Base-by-base conservation (phyloP, 805 yeast genomes). In the Candida vaughaniae region DNA sequence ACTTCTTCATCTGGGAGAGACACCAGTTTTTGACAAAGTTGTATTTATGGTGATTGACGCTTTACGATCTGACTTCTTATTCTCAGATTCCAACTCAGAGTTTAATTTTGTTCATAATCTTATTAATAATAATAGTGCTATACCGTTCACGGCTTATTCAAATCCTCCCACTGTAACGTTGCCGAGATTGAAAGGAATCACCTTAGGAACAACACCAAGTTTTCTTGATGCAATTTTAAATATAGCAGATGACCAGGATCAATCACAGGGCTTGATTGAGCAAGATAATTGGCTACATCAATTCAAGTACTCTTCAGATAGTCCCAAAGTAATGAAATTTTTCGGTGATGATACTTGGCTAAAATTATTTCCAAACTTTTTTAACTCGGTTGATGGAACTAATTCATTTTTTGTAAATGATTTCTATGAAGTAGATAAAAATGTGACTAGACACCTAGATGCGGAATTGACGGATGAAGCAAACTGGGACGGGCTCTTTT, bases 281-380 rank as follows among this genome's bases (percentile, higher is more conserved):
- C 95, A 84, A 45, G 99, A 93, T 56, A 84, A 93, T 19, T 89
- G 97, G 96, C 56, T 90, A 7, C 69, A 69, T 23, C 98, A 93
- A 53, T 69, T 89, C 60, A 35, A 45, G 16, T 58, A 56, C 19
- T 47, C 44, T 18, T 10, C 34, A 4, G 9, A 14, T 8, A 3
- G 11, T 3, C 43, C 43, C 10, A 71, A 71, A 54, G 67, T 53
- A 15, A 65, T 93, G 19, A 84, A 89, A 53, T 86, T 93, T 75
- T 91, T 75, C 64, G 99, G 99, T 22, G 99, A 93, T 60, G 99
- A 93, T 55, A 93, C 99, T 1, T 93, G 99, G 99, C 60, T 90
- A 44, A 90, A 88, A 53, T 68, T 93, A 33, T 93, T 90, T 48
- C 55, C 54, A 5, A 59, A 59, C 6, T 71, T 71, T 46, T 90